These are phyloP conservation scores for Pseudogymnoascus sp. DNA, from an alignment of 2,329 filamentous ascomycete genomes.

Conservation along the genomic window DNA sequence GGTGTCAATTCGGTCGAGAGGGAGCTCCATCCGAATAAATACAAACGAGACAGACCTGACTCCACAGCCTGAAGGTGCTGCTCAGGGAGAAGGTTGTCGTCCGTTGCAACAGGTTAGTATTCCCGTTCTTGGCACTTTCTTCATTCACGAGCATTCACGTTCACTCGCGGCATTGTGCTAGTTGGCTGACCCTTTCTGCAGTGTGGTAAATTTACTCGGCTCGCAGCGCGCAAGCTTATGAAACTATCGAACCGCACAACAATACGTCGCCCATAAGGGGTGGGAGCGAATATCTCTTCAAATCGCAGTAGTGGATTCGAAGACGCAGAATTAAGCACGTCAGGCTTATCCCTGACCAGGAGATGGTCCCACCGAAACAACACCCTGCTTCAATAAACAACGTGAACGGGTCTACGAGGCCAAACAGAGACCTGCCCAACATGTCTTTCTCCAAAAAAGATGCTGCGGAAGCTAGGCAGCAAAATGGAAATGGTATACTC, in stretches of 20 bases:
- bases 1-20: slow-evolving; percentile 44
- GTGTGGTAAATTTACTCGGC: slow-evolving; percentile 1
- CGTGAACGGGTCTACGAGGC: slow-evolving; percentile 40
- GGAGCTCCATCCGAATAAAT: slow-evolving; percentile 2
- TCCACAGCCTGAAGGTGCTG: slow-evolving; percentile 5
- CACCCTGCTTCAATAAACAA: slow-evolving; percentile 23
- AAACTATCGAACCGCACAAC: neutral
- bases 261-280: slow-evolving; percentile 28
- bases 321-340: slow-evolving; percentile 51
- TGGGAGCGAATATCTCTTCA: slow-evolving; percentile 46
- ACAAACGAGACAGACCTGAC: neutral
- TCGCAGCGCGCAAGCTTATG: slow-evolving; percentile 6
- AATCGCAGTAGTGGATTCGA: slow-evolving; percentile 54
- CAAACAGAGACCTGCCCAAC: slow-evolving; percentile 38
- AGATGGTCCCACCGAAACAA: slow-evolving; percentile 54
- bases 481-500: slow-evolving; percentile 8
- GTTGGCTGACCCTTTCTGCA: neutral
- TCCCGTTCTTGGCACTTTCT: neutral
- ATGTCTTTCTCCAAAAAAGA: slow-evolving; percentile 59
- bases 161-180: neutral
- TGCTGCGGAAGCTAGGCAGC: slow-evolving; percentile 36
- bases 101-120: slow-evolving; percentile 10
- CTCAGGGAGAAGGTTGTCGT: neutral
- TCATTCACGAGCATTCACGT: neutral
- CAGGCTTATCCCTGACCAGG: slow-evolving; percentile 35